Conservation (phyloP, 495 filamentous ascomycete species). For the Penicillium atrosanguineum region DNA sequence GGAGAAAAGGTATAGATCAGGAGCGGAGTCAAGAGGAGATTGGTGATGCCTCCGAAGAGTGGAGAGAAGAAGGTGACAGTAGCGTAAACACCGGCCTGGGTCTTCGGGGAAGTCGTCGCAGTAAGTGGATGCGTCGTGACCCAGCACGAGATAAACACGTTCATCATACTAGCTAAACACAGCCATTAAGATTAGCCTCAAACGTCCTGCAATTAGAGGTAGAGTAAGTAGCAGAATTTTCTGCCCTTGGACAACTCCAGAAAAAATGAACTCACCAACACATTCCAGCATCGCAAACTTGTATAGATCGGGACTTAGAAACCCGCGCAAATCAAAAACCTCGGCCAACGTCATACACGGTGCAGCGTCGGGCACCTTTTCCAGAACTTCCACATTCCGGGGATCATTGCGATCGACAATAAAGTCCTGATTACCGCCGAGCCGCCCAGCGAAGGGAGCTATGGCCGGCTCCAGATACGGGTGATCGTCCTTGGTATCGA, state of each 20-base stretch:
- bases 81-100: too few relatives aligned
- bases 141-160: too few relatives aligned
- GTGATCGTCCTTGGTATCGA: slow-evolving; percentile 13
- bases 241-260: too few relatives aligned
- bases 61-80: slow-evolving; percentile 27
- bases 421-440: slow-evolving; percentile 49
- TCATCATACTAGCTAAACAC: too few relatives aligned
- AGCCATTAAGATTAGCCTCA: too few relatives aligned
- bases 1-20: slow-evolving; percentile 53
- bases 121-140: too few relatives aligned
- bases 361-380: slow-evolving; percentile 45
- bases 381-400: slow-evolving; percentile 30
- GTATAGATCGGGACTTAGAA: slow-evolving; percentile 42
- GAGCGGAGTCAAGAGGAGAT: slow-evolving; percentile 42
- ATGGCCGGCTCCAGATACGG: slow-evolving; percentile 13
- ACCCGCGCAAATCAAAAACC: slow-evolving; percentile 35
- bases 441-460: slow-evolving; percentile 45
- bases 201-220: too few relatives aligned
- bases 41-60: slow-evolving; percentile 41
- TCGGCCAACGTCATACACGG: slow-evolving; percentile 38
- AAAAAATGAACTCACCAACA: slow-evolving; percentile 9
- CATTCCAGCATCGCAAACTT: slow-evolving; percentile 44
- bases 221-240: too few relatives aligned
- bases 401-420: slow-evolving; percentile 38
- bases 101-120: too few relatives aligned